A percentile compares a stretch with the other conserved stretches of the same genome.
Evolutionary conservation across 768 basidiomycete genomes (phyloP).

Genomic region (Suillus americanus): DNA sequence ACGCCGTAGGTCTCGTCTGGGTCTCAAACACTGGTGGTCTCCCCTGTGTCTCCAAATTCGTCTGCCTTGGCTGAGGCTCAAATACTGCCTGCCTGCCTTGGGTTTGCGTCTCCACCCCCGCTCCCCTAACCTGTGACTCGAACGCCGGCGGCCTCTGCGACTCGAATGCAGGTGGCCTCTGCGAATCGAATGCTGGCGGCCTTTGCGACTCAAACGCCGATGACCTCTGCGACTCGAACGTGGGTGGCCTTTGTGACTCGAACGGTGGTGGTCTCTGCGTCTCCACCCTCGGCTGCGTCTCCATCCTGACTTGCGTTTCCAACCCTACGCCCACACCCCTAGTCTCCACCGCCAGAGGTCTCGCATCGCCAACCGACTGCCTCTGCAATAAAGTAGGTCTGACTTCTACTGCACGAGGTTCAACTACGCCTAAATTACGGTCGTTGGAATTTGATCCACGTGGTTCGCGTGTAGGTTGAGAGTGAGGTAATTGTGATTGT

Average conservation of each 20-base stretch:
- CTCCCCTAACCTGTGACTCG: not conserved
- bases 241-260: not conserved
- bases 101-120: not conserved
- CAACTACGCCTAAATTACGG: constrained; percentile 20
- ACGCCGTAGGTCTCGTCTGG: not conserved
- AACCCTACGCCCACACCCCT: not conserved
- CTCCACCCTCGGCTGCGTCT: not conserved
- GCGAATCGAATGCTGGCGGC: not conserved
- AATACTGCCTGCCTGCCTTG: not conserved
- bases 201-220: not conserved
- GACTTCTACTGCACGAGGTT: not conserved
- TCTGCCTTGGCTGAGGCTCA: not conserved
- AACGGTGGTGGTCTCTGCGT: not conserved
- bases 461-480: constrained; percentile 9
- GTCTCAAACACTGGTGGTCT: not conserved
- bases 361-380: not conserved
- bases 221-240: not conserved
- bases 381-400: not conserved
- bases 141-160: not conserved
- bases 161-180: not conserved
- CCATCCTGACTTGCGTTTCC: not conserved
- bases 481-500: constrained; percentile 15
- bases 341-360: not conserved
- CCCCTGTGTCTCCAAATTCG: not conserved
- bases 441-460: constrained; percentile 21